Base-by-base conservation (phyloP, 129 eudicot species). In the Arctium minus region DNA sequence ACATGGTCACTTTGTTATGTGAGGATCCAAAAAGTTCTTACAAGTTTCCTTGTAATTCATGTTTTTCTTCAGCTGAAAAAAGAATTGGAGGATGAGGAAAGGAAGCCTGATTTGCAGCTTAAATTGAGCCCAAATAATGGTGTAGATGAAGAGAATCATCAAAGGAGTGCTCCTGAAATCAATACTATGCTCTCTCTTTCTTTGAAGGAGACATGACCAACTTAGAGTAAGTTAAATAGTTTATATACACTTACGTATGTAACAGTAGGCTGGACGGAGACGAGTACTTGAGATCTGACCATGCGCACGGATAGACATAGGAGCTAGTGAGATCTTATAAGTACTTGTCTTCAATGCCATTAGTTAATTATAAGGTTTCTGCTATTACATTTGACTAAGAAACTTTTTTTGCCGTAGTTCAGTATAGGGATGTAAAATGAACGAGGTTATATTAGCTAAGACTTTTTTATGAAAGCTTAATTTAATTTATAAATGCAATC, bases 181-280 rank as follows among this genome's bases (percentile, higher is more conserved):
- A 87, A 82, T 82, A 88, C 98, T 5, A 84, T 75, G 87, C 94
- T 93, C 17, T 93, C 98, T 62, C 98, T 93, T 83, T 90, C 98
- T 46, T 83, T 89, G 22, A 83, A 88, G 40, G 86, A 81, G 70
- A 83, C 86, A 60, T 76, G 72, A 72, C 78, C 74, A 83, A 80
- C 15, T 78, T 81, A 82, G 83, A 53, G 46, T 70, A 76, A 64
- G 62, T 68, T 81, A 81, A 42, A 74, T 75, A 81, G 70, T 35
- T 42, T 73, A 74, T 69, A 64, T 76, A 83, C 29, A 37, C 18
- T 60, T 75, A 72, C 29, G 27, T 64, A 75, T 80, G 70, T 44
- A 46, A 77, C 36, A 35, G 3, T 31, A 81, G 76, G 82, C 83
- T 60, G 64, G 74, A 79, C 53, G 85, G 84, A 73, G 89, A 83